Evolutionary conservation across 495 filamentous ascomycete genomes (phyloP), one percentile per base, ranked within the genome.

Genomic region (Hypoxylon intermedium): DNA sequence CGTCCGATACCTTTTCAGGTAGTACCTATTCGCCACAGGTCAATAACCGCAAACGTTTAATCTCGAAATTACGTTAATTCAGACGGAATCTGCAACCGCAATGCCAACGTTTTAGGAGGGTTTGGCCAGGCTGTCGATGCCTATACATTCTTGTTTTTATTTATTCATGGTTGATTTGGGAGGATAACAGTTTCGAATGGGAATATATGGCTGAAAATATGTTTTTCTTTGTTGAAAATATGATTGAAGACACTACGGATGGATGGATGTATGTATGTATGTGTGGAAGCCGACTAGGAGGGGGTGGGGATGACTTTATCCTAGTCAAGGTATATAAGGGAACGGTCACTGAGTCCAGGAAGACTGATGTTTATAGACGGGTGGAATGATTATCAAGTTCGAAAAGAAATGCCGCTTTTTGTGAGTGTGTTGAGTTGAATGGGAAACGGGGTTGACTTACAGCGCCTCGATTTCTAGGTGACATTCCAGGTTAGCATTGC

Each of bases 1-100:
- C 41, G 91, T 85, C 61, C 94, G 86, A 79, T 98, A 98, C 73
- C 89, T 85, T 78, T 96, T 98, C 58, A 98, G 77, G 78, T 93
- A 94, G 75, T 97, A 97, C 70, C 93, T 98, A 72, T 60, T 58
- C 59, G 52, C 52, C 42, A 56, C 30, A 53, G 15, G 62, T 65
- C 45, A 65, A 55, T 45, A 56, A 38, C 2, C 43, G 13, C 36
- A 53, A 45, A 43, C 42, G 43, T 55, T 48, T 33, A 5, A 21
- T 37, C 16, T 7, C n/a, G 33, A 36, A 9, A 45, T 49, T 56
- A 60, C 57, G 48, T 58, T 58, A 53, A 53, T 43, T 15, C 44
- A 41, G 53, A 58, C 15, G 38, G 34, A 26, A 52, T 7, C 7
- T 42, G 18, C n/a, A 13, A 18, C 21, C 20, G 34, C 24, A 24